Conservation (phyloP, 148 eudicot genomes). For the Simmondsia chinensis region DNA sequence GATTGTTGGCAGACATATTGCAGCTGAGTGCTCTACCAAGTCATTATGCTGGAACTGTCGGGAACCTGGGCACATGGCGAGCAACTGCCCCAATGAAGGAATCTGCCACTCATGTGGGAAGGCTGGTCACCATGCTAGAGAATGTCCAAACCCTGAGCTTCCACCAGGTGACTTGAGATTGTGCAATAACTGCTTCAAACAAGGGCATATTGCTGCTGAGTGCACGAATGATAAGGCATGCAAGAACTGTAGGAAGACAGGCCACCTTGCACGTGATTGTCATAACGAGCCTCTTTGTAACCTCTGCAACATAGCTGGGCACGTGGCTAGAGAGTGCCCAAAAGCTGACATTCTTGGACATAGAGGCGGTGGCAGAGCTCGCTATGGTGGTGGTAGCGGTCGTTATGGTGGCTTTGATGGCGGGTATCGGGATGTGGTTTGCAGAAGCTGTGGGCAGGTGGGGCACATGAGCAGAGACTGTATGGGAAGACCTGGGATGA, state of each 20-base stretch:
- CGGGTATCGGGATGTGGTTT: slow-evolving; percentile 38
- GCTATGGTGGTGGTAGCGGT: not conserved
- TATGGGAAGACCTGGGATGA: slow-evolving; percentile 17
- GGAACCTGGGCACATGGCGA: slow-evolving; percentile 73
- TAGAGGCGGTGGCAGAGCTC: slow-evolving; percentile 30
- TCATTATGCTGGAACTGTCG: slow-evolving; percentile 70
- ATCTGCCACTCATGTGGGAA: slow-evolving; percentile 80
- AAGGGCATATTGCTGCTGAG: slow-evolving; percentile 54
- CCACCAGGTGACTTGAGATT: slow-evolving; percentile 66
- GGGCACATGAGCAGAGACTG: slow-evolving; percentile 79
- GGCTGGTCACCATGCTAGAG: slow-evolving; percentile 63
- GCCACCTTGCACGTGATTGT: slow-evolving; percentile 56
- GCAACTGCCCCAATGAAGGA: slow-evolving; percentile 60
- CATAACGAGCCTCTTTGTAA: slow-evolving; percentile 57
- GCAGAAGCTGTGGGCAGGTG: slow-evolving; percentile 50
- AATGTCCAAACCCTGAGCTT: slow-evolving; percentile 47
- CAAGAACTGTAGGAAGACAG: slow-evolving; percentile 70
- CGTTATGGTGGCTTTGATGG: slow-evolving; percentile 12
- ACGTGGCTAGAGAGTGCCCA: slow-evolving; percentile 52
- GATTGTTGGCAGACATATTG: slow-evolving; percentile 83
- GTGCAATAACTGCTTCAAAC: slow-evolving; percentile 78
- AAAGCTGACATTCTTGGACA: slow-evolving; percentile 20
- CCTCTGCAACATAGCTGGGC: slow-evolving; percentile 46
- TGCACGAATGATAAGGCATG: slow-evolving; percentile 75
- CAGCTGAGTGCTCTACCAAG: slow-evolving; percentile 60